Evolutionary conservation across 768 basidiomycete genomes (phyloP).

Genomic region (Tylopilus balloui): DNA sequence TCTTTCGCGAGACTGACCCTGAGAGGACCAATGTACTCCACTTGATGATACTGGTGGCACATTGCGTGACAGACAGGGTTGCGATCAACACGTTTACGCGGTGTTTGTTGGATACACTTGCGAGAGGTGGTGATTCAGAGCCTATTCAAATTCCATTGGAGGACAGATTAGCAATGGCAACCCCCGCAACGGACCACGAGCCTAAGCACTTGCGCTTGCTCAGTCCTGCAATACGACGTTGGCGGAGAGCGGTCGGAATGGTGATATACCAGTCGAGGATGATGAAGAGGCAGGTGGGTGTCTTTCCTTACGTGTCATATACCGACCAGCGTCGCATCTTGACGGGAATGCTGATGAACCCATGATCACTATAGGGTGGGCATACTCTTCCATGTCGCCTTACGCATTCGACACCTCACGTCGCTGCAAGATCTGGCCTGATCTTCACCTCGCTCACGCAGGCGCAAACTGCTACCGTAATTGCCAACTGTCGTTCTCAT

Average conservation of each 20-base stretch:
- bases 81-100: background rate
- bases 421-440: constrained; percentile 35
- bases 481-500: constrained; percentile 39
- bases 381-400: constrained; percentile 49
- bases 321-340: too few relatives aligned
- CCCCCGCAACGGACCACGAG: constrained; percentile 36
- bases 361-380: constrained; percentile 41
- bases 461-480: constrained; percentile 31
- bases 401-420: constrained; percentile 32
- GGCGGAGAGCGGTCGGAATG: constrained; percentile 42
- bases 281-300: constrained; percentile 35
- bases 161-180: constrained; percentile 39
- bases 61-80: background rate
- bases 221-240: constrained; percentile 36
- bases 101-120: background rate
- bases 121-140: background rate
- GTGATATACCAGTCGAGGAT: constrained; percentile 35
- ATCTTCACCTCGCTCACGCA: constrained; percentile 23
- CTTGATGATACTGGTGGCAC: background rate
- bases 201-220: constrained; percentile 29
- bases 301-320: background rate
- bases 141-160: constrained; percentile 25
- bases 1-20: background rate
- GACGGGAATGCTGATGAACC: background rate
- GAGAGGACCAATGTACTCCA: background rate